Evolutionary conservation across 1,284 basidiomycete species (phyloP).

Genomic region (Rhizopogon hawkerae): DNA sequence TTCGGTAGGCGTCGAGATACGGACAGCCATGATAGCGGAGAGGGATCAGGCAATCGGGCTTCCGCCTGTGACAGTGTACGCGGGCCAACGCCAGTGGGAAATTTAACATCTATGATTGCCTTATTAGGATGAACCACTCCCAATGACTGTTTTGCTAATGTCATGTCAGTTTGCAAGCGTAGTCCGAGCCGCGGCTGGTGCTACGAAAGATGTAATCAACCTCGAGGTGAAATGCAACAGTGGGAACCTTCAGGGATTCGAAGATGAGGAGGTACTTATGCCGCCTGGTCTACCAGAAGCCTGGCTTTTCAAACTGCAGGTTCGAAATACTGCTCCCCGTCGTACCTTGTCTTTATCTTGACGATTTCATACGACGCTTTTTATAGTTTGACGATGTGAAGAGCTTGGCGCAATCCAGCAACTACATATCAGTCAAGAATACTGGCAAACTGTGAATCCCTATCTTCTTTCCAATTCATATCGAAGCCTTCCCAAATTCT

Average conservation of each 20-base stretch:
- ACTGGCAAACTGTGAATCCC: neutral
- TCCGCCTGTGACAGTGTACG: neutral
- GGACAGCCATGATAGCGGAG: conserved; percentile 26
- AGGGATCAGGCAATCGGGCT: neutral
- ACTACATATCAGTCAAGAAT: neutral
- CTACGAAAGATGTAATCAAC: neutral
- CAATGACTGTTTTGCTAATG: neutral
- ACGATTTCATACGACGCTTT: neutral
- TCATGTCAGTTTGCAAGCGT: too few relatives aligned
- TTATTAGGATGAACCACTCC: neutral
- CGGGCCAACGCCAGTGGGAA: neutral
- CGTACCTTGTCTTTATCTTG: neutral
- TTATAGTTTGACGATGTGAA: neutral
- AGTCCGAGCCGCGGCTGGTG: too few relatives aligned
- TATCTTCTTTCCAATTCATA: neutral
- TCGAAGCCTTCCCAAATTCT: neutral
- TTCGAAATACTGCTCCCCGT: neutral
- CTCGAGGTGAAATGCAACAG: neutral
- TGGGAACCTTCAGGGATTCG: neutral
- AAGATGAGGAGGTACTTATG: neutral
- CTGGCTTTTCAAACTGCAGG: neutral
- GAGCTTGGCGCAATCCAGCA: neutral
- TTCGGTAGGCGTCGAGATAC: conserved; percentile 38
- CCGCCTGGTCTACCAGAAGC: neutral
- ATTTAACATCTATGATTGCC: neutral